Percentiles rank a stretch among this genome's conserved stretches.
phyloP scores from a whole-genome alignment of 1,284 basidiomycete species.

The Gomphus sp. region DNA sequence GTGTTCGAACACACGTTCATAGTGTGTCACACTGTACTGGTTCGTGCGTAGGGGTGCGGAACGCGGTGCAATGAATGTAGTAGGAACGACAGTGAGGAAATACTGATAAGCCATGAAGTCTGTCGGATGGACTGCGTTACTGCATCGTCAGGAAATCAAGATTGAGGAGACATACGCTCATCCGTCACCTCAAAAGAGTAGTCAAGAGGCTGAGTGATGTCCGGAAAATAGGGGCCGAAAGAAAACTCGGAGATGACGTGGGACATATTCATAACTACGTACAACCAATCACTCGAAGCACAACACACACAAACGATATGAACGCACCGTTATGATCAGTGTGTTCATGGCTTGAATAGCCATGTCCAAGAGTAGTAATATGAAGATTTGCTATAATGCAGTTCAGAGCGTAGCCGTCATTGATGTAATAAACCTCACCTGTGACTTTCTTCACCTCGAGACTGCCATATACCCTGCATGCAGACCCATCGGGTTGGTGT shows the following conservation, averaged over 20 bases:
- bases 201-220: constrained; percentile 92
- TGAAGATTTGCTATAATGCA: constrained; percentile 65
- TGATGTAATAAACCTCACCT: constrained; percentile 28
- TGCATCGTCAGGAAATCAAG: constrained; percentile 1
- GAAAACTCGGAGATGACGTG: constrained; percentile 97
- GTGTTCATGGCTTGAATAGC: constrained; percentile 82
- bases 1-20: constrained; percentile 71
- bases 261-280: constrained; percentile 87
- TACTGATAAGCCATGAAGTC: constrained; percentile 96
- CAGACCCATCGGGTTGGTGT: constrained; percentile 53
- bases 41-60: constrained; percentile 66
- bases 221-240: constrained; percentile 93
- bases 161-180: constrained; percentile 50
- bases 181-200: constrained; percentile 78
- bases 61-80: constrained; percentile 75
- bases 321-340: constrained; percentile 73
- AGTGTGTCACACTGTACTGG: constrained; percentile 95
- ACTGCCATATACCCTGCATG: constrained; percentile 82
- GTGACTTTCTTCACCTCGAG: constrained; percentile 88
- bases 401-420: not conserved
- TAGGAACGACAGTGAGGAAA: constrained; percentile 91
- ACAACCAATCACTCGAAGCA: not conserved
- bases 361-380: constrained; percentile 89
- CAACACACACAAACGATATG: constrained; percentile 6
- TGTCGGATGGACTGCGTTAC: constrained; percentile 21